Evolutionary conservation across 148 eudicot species (phyloP).

Genomic region (Cornus florida): DNA sequence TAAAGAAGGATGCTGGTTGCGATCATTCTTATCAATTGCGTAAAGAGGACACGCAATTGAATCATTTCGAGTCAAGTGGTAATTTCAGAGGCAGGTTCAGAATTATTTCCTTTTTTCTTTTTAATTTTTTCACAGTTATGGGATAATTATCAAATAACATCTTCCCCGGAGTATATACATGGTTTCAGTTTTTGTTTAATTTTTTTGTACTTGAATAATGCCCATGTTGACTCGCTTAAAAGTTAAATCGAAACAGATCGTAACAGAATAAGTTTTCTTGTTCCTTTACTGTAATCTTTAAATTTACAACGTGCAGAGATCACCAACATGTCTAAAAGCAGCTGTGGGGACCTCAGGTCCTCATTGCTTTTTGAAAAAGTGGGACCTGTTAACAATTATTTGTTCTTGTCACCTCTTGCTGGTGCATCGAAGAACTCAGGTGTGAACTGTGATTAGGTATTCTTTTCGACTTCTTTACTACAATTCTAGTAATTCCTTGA

Average conservation of each 20-base stretch:
- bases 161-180: not conserved
- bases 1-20: slow-evolving; percentile 44
- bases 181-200: not conserved
- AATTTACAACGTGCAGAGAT: slow-evolving; percentile 26
- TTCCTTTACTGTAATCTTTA: not conserved
- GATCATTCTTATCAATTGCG: slow-evolving; percentile 16
- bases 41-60: slow-evolving; percentile 24
- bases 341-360: slow-evolving; percentile 18
- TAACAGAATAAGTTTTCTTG: too few relatives aligned
- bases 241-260: not conserved
- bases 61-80: slow-evolving; percentile 21
- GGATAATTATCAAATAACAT: not conserved
- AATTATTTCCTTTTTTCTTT: not conserved
- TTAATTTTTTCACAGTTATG: slow-evolving; percentile 7
- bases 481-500: not conserved
- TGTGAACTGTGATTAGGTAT: not conserved
- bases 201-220: not conserved
- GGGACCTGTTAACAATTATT: slow-evolving; percentile 12
- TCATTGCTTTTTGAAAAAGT: slow-evolving; percentile 20
- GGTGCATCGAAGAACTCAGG: slow-evolving; percentile 24
- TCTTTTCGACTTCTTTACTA: not conserved
- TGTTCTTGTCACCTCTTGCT: slow-evolving; percentile 23
- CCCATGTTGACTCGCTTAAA: not conserved
- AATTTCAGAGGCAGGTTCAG: slow-evolving; percentile 34
- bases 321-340: slow-evolving; percentile 4